Percentiles rank a stretch among this genome's conserved stretches.
These are phyloP conservation scores for Ophiostoma ips DNA, from an alignment of 2,329 filamentous ascomycete species.

Conservation along the genomic window DNA sequence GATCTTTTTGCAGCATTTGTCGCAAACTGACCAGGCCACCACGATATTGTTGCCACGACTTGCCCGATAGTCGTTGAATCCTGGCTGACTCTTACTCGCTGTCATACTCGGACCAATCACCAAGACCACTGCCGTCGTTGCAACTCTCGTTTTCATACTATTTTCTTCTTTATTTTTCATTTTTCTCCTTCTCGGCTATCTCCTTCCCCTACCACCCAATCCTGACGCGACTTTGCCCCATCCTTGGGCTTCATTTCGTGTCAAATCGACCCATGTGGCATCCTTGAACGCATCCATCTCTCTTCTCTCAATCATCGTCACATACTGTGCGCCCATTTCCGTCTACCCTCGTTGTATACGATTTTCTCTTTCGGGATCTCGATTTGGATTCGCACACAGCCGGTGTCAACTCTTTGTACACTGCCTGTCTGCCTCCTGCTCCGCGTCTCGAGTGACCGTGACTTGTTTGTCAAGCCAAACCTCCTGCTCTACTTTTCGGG, in stretches of 20 bases:
- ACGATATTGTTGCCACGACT: conserved; percentile 5
- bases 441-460: neutral
- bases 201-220: neutral
- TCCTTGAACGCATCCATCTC: neutral
- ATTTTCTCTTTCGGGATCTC: conserved; percentile 16
- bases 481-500: neutral
- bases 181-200: neutral
- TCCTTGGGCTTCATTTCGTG: neutral
- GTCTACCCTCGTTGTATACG: neutral
- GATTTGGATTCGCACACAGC: neutral
- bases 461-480: neutral
- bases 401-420: neutral
- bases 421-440: neutral
- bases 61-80: neutral
- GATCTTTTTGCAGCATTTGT: neutral
- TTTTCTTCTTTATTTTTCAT: too few relatives aligned
- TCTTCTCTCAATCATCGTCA: neutral
- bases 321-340: neutral
- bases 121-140: too few relatives aligned
- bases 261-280: neutral
- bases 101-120: neutral
- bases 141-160: too few relatives aligned
- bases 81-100: neutral
- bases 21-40: conserved; percentile 4
- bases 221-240: neutral